Percentiles rank a stretch among this genome's conserved stretches.
phyloP scores from a whole-genome alignment of 1,284 basidiomycete genomes.

The Microbotryomycetes sp. region DNA sequence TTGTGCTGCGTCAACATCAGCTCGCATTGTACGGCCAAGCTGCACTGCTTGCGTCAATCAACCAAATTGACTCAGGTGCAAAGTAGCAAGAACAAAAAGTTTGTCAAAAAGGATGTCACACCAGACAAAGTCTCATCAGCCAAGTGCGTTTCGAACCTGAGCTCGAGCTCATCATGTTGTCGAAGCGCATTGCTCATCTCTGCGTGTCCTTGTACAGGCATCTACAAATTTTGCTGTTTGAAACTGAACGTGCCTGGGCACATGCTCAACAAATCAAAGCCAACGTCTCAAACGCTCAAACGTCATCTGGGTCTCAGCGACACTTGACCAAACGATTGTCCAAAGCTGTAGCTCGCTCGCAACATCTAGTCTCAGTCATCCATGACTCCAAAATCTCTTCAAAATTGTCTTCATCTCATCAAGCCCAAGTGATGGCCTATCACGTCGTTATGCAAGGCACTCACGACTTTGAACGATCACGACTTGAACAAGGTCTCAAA shows the following conservation, averaged over 20 bases:
- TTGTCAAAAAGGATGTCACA: conserved; percentile 49
- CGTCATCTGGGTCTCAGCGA: conserved; percentile 19
- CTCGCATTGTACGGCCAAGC: conserved; percentile 32
- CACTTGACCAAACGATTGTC: conserved; percentile 31
- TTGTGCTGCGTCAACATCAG: conserved; percentile 7
- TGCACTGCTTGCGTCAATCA: conserved; percentile 29
- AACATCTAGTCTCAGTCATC: conserved; percentile 23
- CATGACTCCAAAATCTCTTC: conserved; percentile 1
- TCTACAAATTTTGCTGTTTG: conserved; percentile 56
- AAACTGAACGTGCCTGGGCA: conserved; percentile 49
- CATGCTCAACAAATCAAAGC: conserved; percentile 27
- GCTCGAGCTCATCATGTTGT: conserved; percentile 60
- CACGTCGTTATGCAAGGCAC: conserved; percentile 44
- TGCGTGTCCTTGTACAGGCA: conserved; percentile 40
- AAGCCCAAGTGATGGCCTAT: conserved; percentile 44
- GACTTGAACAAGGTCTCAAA: conserved; percentile 70
- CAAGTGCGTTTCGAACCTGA: conserved; percentile 52
- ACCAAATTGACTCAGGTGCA: conserved; percentile 19
- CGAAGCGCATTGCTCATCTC: conserved; percentile 46
- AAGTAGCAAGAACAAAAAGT: conserved; percentile 53
- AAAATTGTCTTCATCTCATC: conserved; percentile 13
- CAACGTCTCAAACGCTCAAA: conserved; percentile 4
- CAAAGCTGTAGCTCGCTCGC: conserved; percentile 22
- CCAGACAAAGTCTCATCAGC: conserved; percentile 18
- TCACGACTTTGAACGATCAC: conserved; percentile 50